A percentile compares a stretch with the other conserved stretches of the same genome.
Conservation (phyloP, 257 asterid genomes). For the Plantago ovata region DNA sequence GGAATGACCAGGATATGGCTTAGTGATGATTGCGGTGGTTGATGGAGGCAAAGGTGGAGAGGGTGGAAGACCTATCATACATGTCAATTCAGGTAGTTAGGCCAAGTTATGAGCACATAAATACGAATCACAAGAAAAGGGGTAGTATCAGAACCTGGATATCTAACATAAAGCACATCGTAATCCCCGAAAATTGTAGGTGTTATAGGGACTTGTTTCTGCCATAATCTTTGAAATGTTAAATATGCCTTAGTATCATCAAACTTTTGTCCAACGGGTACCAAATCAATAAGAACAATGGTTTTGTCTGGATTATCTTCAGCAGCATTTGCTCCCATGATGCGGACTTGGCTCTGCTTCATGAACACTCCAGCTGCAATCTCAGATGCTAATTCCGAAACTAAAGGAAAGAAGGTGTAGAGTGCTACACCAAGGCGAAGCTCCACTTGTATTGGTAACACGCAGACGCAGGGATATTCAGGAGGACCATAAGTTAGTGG, state of each 20-base stretch:
- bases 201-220: conserved; percentile 55
- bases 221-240: conserved; percentile 77
- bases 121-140: conserved; percentile 7
- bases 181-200: conserved; percentile 67
- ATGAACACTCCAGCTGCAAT: conserved; percentile 71
- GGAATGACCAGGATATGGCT: conserved; percentile 61
- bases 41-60: conserved; percentile 87
- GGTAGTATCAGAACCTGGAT: conserved; percentile 61
- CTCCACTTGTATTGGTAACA: conserved; percentile 78
- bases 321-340: conserved; percentile 92
- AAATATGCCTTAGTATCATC: conserved; percentile 60
- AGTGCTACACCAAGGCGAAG: conserved; percentile 63
- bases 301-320: conserved; percentile 74
- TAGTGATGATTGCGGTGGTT: conserved; percentile 47
- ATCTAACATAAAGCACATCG: conserved; percentile 74
- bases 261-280: conserved; percentile 68
- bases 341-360: conserved; percentile 85
- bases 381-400: conserved; percentile 79
- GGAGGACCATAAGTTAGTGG: conserved; percentile 75
- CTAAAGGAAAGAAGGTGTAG: conserved; percentile 85
- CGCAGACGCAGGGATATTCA: conserved; percentile 74
- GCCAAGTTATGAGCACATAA: conserved; percentile 9
- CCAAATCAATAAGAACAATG: conserved; percentile 66
- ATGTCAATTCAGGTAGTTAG: conserved; percentile 19
- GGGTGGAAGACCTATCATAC: conserved; percentile 73